phyloP scores from a whole-genome alignment of 352 stramenopile genomes.

The Phytophthora sojae region DNA sequence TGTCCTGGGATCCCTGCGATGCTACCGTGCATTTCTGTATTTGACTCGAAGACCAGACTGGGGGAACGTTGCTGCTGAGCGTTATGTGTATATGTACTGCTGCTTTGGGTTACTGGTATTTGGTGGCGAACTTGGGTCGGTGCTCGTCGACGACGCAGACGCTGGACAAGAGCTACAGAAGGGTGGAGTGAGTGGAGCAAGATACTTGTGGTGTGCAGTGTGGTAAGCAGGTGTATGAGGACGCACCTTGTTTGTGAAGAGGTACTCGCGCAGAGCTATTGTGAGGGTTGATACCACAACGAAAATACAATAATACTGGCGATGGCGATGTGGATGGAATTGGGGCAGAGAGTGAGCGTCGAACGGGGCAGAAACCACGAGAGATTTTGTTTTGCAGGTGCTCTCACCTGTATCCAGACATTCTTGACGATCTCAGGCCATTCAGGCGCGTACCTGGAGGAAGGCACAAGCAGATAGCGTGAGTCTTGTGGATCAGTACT shows the following conservation, averaged over 20 bases:
- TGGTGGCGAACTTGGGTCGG: slow-evolving; percentile 14
- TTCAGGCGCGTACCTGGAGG: slow-evolving; percentile 54
- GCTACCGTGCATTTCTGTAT: background rate
- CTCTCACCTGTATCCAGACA: slow-evolving; percentile 71
- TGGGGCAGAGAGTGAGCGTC: background rate
- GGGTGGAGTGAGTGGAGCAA: too few species aligned
- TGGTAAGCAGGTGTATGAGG: background rate
- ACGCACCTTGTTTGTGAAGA: slow-evolving; percentile 54
- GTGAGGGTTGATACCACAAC: slow-evolving; percentile 42
- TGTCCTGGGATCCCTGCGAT: too few species aligned
- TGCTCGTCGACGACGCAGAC: slow-evolving; percentile 43
- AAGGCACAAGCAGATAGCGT: background rate
- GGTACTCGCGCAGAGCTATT: slow-evolving; percentile 43
- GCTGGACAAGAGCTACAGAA: slow-evolving; percentile 37
- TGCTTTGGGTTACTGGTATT: slow-evolving; percentile 21
- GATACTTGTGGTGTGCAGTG: background rate
- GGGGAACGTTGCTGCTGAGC: too few species aligned
- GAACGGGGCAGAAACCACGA: background rate
- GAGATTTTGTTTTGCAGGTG: background rate
- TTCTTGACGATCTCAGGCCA: slow-evolving; percentile 72
- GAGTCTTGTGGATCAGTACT: background rate
- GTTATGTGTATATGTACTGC: background rate
- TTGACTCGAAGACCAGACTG: background rate
- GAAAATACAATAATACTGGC: slow-evolving; percentile 60
- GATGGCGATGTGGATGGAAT: background rate